These are phyloP conservation scores for Prunus mira DNA, from an alignment of 306 rosid genomes.

Conservation along the genomic window DNA sequence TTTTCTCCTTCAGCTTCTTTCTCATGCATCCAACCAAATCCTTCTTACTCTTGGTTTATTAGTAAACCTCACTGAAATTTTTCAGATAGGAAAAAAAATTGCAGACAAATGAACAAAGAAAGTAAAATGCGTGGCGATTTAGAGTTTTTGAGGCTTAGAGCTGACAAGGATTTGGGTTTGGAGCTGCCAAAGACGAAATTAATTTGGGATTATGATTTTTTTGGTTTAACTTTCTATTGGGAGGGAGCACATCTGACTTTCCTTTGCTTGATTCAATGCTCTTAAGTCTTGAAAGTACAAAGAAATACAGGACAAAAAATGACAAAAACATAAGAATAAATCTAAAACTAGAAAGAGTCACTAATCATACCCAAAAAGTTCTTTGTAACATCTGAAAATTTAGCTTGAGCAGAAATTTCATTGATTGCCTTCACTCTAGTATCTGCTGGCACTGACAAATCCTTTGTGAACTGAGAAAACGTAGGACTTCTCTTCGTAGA, in stretches of 20 bases:
- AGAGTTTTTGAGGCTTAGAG: not conserved
- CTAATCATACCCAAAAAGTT: slow-evolving; percentile 70
- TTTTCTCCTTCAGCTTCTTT: not conserved
- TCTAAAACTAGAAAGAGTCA: not conserved
- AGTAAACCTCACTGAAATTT: not conserved
- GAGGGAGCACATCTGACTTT: not conserved
- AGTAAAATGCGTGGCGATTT: not conserved
- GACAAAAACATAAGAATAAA: not conserved
- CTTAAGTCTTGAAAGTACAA: not conserved
- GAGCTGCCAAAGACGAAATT: not conserved
- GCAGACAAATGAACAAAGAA: not conserved
- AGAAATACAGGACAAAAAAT: not conserved
- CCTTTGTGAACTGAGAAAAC: slow-evolving; percentile 62
- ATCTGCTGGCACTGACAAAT: slow-evolving; percentile 51
- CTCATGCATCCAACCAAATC: not conserved
- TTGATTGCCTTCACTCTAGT: slow-evolving; percentile 54
- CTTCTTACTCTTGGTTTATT: not conserved
- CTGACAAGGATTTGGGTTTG: not conserved
- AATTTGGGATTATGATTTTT: not conserved
- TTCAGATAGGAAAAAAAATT: not conserved
- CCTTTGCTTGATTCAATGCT: not conserved
- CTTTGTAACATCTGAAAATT: slow-evolving; percentile 67
- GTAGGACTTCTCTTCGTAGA: slow-evolving; percentile 54
- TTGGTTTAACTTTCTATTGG: not conserved
- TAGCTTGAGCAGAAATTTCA: slow-evolving; percentile 56